Evolutionary conservation across 2,329 filamentous ascomycete genomes (phyloP).

Genomic region (Talaromyces sp.): DNA sequence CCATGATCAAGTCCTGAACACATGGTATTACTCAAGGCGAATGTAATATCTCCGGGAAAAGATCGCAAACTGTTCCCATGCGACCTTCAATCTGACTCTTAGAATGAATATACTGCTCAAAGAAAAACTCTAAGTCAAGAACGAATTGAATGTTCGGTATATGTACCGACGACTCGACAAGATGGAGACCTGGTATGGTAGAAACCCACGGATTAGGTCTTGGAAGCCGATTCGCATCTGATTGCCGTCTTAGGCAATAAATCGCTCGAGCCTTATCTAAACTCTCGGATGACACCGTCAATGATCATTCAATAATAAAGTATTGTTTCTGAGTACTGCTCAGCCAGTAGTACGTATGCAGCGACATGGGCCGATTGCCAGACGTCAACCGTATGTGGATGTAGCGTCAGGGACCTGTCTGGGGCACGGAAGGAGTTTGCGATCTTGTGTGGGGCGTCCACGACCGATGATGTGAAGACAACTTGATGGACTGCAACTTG

Average conservation of each 20-base stretch:
- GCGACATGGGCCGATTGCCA: not conserved
- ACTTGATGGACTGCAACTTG: not conserved
- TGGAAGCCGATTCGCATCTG: not conserved
- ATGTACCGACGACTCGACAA: not conserved
- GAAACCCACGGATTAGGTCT: not conserved
- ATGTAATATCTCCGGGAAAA: not conserved
- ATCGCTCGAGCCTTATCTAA: not conserved
- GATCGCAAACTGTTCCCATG: not conserved
- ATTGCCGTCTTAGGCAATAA: not conserved
- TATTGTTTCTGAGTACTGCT: not conserved
- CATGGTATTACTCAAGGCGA: not conserved
- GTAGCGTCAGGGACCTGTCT: not conserved
- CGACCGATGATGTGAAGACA: not conserved
- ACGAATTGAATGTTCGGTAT: not conserved
- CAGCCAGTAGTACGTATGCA: not conserved
- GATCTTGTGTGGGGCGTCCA: not conserved
- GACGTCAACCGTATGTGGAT: not conserved
- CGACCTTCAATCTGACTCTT: not conserved
- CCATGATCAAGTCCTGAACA: not conserved
- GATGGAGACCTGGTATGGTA: not conserved
- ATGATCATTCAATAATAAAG: not conserved
- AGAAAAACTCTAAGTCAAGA: not conserved
- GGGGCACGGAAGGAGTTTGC: conserved; percentile 1
- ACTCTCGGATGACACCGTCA: not conserved
- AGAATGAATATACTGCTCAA: not conserved